A percentile compares a stretch with the other conserved stretches of the same genome.
phyloP scores from a whole-genome alignment of 208 protist species.

The Phytomonas francai region DNA sequence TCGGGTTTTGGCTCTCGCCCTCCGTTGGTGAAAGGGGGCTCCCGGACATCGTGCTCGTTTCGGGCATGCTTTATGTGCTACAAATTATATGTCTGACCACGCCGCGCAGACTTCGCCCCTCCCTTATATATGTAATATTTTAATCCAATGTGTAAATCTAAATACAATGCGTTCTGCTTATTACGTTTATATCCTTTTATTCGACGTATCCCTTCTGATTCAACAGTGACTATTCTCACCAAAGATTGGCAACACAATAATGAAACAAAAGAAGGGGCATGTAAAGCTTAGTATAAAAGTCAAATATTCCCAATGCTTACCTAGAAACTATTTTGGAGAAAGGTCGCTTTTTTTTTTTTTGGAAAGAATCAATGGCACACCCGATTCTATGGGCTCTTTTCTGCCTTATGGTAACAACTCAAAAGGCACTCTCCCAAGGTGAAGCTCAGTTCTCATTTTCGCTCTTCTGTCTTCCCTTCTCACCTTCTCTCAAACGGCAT shows the following conservation, averaged over 20 bases:
- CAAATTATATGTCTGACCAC: not conserved
- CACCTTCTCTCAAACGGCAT: not conserved
- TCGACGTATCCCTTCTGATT: no score
- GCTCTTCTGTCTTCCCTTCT: not conserved
- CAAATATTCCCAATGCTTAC: not conserved
- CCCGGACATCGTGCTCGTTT: not conserved
- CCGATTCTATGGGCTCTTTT: not conserved
- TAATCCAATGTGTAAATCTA: not conserved
- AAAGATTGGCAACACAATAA: not conserved
- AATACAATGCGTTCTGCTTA: not conserved
- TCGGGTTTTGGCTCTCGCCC: not conserved
- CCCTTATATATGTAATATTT: not conserved
- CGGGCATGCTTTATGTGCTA: not conserved
- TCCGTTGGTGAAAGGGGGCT: not conserved
- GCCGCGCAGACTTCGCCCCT: not conserved
- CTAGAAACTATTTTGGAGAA: not conserved
- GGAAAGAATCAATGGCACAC: no score
- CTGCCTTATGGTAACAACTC: not conserved
- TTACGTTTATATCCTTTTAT: not conserved
- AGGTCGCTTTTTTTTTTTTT: not conserved
- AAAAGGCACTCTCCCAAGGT: not conserved
- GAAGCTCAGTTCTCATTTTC: not conserved
- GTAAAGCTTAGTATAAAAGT: not conserved
- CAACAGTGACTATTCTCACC: not conserved
- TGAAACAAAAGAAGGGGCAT: not conserved